Base-by-base conservation (phyloP, 2,329 filamentous ascomycete species). In the Cercospora canescens region DNA sequence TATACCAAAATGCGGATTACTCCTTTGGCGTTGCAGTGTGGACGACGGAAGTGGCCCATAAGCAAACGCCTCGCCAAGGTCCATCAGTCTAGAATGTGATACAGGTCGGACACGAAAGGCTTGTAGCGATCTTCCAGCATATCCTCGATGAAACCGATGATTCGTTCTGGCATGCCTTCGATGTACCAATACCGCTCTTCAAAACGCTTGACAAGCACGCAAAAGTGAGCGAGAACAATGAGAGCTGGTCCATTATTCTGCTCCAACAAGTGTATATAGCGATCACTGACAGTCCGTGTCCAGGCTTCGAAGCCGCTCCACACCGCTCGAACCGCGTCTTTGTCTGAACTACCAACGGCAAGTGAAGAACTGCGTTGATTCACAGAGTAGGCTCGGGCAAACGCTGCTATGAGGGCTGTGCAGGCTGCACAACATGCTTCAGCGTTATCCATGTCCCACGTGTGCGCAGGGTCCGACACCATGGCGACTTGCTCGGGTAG, bases 261-360 rank as follows among this genome's bases (percentile, higher is more conserved):
- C 21, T 65, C 62, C n/a, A 65, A n/a, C 8, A 67, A 34, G 11
- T 35, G n/a, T 4, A 63, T 48, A 35, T 55, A 67, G 37, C 50
- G 63, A 16, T 67, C 66, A 7, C 63, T 61, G 32, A 65, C 54
- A 32, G 54, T 58, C 9, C 62, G 59, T 1, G 54, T 50, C 66
- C 66, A 67, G n/a, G 60, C 64, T 28, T 65, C 62, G 41, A 65
- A 48, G 5, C 63, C 66, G 12, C 26, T 37, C 64, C 64, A 67
- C n/a, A 67, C 28, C 3, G 56, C 45, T 34, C 54, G 35, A 39
- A 61, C 41, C 4, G 54, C 24, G 9, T 60, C 56, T 37, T 45
- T 59, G 24, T 63, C 41, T 12, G 60, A 48, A 11, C 32, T 41
- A 7, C 52, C 55, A 18, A 57, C 21, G 18, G 45, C 34, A n/a